Conservation (phyloP, 768 basidiomycete genomes). For the Paxillus rubicundulus region DNA sequence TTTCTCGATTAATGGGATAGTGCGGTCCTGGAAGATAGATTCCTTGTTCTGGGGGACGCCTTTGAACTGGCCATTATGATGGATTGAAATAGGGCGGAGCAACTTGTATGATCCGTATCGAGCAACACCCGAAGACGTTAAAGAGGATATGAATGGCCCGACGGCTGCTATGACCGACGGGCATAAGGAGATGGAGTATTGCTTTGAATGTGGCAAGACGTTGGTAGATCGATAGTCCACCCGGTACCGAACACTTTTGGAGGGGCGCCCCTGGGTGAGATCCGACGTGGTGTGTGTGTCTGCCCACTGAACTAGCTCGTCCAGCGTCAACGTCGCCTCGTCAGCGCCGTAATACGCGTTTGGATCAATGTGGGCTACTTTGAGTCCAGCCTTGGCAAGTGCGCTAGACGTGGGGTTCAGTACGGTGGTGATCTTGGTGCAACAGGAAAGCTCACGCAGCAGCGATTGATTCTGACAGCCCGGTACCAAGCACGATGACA, state of each 20-base stretch:
- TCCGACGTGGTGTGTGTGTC: conserved; percentile 32
- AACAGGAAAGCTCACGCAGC: conserved; percentile 67
- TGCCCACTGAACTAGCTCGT: conserved; percentile 76
- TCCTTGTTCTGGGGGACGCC: conserved; percentile 89
- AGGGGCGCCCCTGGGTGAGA: conserved; percentile 5
- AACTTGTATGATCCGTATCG: conserved; percentile 90
- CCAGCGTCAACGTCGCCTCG: conserved; percentile 77
- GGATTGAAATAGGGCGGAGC: conserved; percentile 67
- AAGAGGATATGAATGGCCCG: conserved; percentile 74
- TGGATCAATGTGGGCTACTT: conserved; percentile 83
- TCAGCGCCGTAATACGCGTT: conserved; percentile 84
- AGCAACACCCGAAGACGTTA: conserved; percentile 81
- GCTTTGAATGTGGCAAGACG: conserved; percentile 56
- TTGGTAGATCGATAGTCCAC: conserved; percentile 41
- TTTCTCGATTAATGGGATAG: conserved; percentile 78
- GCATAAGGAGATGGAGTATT: conserved; percentile 83
- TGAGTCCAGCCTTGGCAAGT: conserved; percentile 84
- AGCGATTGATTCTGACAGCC: conserved; percentile 77
- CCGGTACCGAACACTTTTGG: conserved; percentile 14
- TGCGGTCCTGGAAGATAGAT: conserved; percentile 85
- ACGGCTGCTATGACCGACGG: conserved; percentile 79
- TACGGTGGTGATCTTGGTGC: conserved; percentile 1
- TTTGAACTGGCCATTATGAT: conserved; percentile 47
- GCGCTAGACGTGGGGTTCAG: conserved; percentile 48
- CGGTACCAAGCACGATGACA: conserved; percentile 72